Base-by-base conservation (phyloP, 345 rosid species). In the Aethionema arabicum region DNA sequence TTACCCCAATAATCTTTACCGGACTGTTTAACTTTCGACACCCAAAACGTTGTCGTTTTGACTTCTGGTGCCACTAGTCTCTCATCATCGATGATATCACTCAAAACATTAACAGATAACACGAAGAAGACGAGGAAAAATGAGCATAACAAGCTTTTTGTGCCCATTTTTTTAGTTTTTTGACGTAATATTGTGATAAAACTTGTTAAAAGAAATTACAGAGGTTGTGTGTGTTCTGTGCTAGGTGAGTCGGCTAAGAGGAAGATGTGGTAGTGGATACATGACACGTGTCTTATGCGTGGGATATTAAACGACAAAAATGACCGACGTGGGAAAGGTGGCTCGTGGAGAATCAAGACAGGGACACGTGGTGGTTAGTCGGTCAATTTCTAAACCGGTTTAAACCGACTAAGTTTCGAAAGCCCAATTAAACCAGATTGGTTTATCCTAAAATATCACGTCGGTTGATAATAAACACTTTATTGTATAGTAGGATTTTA, bases 41-140 rank as follows among this genome's bases (percentile, higher is more conserved):
- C 15, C 71, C 51, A 65, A 66, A 59, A 61, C 33, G 62, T 32
- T 56, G 71, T 41, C 67, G 67, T 59, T 72, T 59, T 65, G 21
- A 10, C 62, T 52, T 32, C 70, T 12, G 56, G 12, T 9, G 66
- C 56, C 13, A 50, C 65, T 10, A 21, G 45, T 43, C 45, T 45
- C 16, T 30, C 11, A 37, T 39, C 30, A 43, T 49, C 59, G 6
- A 44, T 68, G 11, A 3, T 9, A 30, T 70, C 70, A 32, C 67
- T 29, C 11, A 39, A 65, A 72, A 59, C 71, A 21, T 44, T 54
- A 6, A 33, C 61, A 1, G 62, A 39, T 14, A 64, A 32, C 12
- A 39, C 31, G 9, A 64, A 38, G 32, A 72, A 8, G 38, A 37
- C 6, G 33, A 72, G 46, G 27, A 45, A 59, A 6, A 12, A 45